These are phyloP conservation scores for Neonectria punicea DNA, from an alignment of 2,329 filamentous ascomycete species.

Conservation along the genomic window DNA sequence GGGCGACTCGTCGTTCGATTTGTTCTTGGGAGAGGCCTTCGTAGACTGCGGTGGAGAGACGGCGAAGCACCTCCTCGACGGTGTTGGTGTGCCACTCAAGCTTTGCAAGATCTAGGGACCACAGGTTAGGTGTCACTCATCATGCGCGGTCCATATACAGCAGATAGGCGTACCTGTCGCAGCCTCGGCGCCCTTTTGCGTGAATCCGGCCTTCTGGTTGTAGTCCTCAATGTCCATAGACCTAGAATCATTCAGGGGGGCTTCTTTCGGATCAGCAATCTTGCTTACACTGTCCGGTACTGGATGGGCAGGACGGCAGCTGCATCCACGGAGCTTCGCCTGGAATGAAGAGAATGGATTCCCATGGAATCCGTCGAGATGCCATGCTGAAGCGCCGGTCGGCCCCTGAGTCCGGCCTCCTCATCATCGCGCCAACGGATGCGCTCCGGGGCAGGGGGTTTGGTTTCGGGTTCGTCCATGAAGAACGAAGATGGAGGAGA, in stretches of 20 bases:
- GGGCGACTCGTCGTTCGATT: conserved; percentile 22
- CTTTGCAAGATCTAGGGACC: conserved; percentile 26
- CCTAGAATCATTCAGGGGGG: conserved; percentile 24
- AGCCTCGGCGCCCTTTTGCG: conserved; percentile 23
- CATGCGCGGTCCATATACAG: neutral
- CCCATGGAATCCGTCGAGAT: conserved; percentile 29
- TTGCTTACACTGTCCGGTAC: conserved; percentile 35
- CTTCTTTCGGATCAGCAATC: neutral
- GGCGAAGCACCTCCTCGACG: conserved; percentile 27
- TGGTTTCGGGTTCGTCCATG: conserved; percentile 32
- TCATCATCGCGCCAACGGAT: conserved; percentile 35
- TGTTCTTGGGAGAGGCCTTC: conserved; percentile 31
- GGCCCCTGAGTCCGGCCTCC: conserved; percentile 28
- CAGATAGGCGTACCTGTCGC: conserved; percentile 16
- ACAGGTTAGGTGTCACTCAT: conserved; percentile 1
- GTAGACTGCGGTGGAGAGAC: conserved; percentile 23
- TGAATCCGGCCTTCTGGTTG: conserved; percentile 24
- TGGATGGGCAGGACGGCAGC: conserved; percentile 32
- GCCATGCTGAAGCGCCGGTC: conserved; percentile 24
- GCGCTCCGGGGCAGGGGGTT: conserved; percentile 27
- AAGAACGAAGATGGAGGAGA: neutral
- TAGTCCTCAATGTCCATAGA: conserved; percentile 36
- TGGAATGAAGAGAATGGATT: conserved; percentile 25
- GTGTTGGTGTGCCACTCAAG: conserved; percentile 36
- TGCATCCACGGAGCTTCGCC: conserved; percentile 28